Base-by-base conservation (phyloP, 148 eudicot species). In the Camellia japonica region DNA sequence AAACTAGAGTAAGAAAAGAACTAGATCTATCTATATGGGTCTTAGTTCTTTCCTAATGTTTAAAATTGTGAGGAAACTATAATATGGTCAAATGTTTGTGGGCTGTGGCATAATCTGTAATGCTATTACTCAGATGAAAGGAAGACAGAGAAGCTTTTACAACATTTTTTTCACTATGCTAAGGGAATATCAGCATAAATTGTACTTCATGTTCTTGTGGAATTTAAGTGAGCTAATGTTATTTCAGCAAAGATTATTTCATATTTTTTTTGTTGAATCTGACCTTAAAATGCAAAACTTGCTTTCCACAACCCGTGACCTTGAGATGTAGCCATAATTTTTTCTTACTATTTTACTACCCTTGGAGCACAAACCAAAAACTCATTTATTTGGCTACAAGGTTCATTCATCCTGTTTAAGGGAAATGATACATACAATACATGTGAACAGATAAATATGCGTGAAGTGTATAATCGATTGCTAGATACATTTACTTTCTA, bases 1-100 rank as follows among this genome's bases (percentile, higher is more conserved):
- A 71, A n/a, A 51, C 59, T 30, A 77, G 43, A 65, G 42, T 30
- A 30, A 67, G 15, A 38, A 68, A 65, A 23, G 19, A 77, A 77
- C 23, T 49, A 20, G 3, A 54, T 67, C 61, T 18, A 6, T 54
- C 41, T 54, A 67, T 66, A 18, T 16, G 41, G 42, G 63, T 64
- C 5, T 78, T 52, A n/a, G 20, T 38, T 19, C 62, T n/a, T 66
- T 66, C 41, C 63, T 3, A 41, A 30, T 30, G 38, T 30, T 30
- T 30, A 30, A 30, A 30, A 30, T 30, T 30, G 38, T 30, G 38
- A 52, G 11, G 41, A 16, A 23, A 41, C 56, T 19, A 49, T 9
- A 9, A 73, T 54, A 19, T 1, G 3, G 43, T 11, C 15, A 73
- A 71, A 52, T 73, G 42, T 23, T 19, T 6, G 16, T 47, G 30